These are phyloP conservation scores for Diplodia sapinea DNA, from an alignment of 2,329 filamentous ascomycete genomes.

Conservation along the genomic window DNA sequence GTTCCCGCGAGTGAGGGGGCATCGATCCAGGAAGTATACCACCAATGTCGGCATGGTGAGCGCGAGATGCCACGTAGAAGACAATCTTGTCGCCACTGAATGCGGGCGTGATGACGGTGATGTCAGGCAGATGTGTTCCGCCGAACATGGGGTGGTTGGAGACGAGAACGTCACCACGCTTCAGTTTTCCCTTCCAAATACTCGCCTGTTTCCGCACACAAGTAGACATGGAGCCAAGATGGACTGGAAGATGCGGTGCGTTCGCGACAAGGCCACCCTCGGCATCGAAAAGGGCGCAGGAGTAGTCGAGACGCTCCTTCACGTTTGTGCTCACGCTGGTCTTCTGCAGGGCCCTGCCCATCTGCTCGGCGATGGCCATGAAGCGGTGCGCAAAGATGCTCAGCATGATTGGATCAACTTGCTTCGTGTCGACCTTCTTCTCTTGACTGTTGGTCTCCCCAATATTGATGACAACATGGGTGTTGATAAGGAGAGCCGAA, in stretches of 20 bases:
- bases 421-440: conserved; percentile 55
- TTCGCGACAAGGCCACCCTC: conserved; percentile 79
- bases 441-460: conserved; percentile 61
- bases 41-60: conserved; percentile 84
- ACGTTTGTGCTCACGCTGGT: conserved; percentile 81
- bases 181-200: conserved; percentile 79
- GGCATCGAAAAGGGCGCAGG: conserved; percentile 79
- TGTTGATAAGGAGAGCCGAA: conserved; percentile 77
- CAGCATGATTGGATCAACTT: conserved; percentile 76
- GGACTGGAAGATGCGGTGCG: conserved; percentile 79
- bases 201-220: conserved; percentile 79
- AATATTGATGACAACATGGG: conserved; percentile 88
- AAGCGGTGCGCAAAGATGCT: conserved; percentile 82
- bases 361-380: conserved; percentile 85
- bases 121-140: conserved; percentile 82
- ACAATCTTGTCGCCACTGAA: conserved; percentile 77
- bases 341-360: conserved; percentile 79
- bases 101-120: conserved; percentile 80
- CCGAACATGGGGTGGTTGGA: conserved; percentile 86
- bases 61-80: conserved; percentile 81
- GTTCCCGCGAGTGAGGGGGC: conserved; percentile 73
- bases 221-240: conserved; percentile 84
- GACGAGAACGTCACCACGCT: conserved; percentile 80
- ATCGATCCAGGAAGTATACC: conserved; percentile 83
- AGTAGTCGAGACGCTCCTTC: conserved; percentile 82